A percentile compares a stretch with the other conserved stretches of the same genome.
Conservation (phyloP, 2,329 filamentous ascomycete genomes). For the Coniochaeta sp. region DNA sequence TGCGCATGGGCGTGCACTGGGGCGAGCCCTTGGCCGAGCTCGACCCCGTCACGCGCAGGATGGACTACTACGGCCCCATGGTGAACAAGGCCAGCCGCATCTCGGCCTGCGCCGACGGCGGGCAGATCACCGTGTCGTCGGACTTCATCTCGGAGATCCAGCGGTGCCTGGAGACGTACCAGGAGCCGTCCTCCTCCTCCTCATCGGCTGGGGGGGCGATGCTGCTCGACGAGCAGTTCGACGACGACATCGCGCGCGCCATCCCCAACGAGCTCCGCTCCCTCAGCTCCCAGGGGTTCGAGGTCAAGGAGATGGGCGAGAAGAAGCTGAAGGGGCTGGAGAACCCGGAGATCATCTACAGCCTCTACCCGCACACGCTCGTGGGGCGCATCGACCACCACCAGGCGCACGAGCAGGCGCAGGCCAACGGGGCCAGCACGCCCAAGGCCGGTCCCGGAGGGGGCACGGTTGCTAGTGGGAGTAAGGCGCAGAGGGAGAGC, state of each 20-base stretch:
- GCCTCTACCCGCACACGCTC: slow-evolving; percentile 87
- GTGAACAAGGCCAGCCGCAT: slow-evolving; percentile 96
- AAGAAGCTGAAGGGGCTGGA: slow-evolving; percentile 94
- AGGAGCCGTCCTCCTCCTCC: slow-evolving; percentile 70
- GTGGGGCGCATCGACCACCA: slow-evolving; percentile 73
- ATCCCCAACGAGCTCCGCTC: slow-evolving; percentile 85
- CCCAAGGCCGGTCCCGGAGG: slow-evolving; percentile 26
- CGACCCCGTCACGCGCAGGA: slow-evolving; percentile 91
- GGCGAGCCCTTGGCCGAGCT: slow-evolving; percentile 90
- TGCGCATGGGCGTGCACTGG: slow-evolving; percentile 97
- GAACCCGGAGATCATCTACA: slow-evolving; percentile 92
- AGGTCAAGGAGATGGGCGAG: slow-evolving; percentile 90
- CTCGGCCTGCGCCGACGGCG: slow-evolving; percentile 88
- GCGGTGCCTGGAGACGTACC: slow-evolving; percentile 79
- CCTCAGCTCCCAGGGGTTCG: slow-evolving; percentile 85
- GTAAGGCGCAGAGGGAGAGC: slow-evolving; percentile 11
- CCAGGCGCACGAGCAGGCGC: slow-evolving; percentile 37
- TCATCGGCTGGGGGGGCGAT: too few relatives aligned
- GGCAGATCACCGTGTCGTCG: slow-evolving; percentile 92
- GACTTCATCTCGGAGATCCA: slow-evolving; percentile 97
- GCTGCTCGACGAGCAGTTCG: slow-evolving; percentile 59
- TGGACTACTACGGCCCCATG: slow-evolving; percentile 99
- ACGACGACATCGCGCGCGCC: slow-evolving; percentile 65
- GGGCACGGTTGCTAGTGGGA: slow-evolving; percentile 55
- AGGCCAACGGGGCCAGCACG: slow-evolving; percentile 18